phyloP scores from a whole-genome alignment of 768 basidiomycete genomes.

The Cystofilobasidium ferigula region DNA sequence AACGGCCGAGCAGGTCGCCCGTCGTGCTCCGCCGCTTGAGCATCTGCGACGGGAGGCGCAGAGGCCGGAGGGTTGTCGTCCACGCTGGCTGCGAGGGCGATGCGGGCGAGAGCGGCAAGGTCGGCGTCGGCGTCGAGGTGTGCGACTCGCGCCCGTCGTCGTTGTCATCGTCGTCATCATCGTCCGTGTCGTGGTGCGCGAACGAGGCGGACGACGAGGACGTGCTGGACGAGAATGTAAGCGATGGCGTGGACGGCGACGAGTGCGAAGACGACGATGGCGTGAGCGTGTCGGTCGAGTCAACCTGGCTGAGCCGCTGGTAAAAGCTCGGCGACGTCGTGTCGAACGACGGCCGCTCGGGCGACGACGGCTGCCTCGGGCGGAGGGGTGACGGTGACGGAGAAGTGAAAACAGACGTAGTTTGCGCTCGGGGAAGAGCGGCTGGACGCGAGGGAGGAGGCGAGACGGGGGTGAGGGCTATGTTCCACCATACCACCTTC shows the following conservation, averaged over 20 bases:
- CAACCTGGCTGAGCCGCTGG: background rate
- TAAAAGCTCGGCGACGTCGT: background rate
- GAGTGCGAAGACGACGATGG: background rate
- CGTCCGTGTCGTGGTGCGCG: background rate
- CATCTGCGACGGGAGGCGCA: background rate
- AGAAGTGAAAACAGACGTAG: background rate
- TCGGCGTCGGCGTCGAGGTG: background rate
- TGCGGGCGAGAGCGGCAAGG: background rate
- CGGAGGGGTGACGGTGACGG: background rate
- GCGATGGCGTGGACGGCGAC: background rate
- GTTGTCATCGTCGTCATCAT: background rate
- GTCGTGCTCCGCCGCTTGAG: constrained; percentile 1
- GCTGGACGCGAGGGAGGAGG: background rate
- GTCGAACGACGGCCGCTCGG: background rate
- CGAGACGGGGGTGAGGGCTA: background rate
- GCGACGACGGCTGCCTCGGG: too few relatives aligned
- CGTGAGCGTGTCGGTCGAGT: background rate
- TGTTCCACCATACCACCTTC: background rate
- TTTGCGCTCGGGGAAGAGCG: background rate
- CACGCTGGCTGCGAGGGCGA: background rate
- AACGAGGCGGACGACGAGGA: background rate
- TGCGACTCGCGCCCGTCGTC: background rate
- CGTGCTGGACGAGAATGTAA: background rate
- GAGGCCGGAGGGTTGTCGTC: background rate
- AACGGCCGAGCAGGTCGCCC: background rate